Conservation (phyloP, 345 rosid species). For the Citrus sp. region DNA sequence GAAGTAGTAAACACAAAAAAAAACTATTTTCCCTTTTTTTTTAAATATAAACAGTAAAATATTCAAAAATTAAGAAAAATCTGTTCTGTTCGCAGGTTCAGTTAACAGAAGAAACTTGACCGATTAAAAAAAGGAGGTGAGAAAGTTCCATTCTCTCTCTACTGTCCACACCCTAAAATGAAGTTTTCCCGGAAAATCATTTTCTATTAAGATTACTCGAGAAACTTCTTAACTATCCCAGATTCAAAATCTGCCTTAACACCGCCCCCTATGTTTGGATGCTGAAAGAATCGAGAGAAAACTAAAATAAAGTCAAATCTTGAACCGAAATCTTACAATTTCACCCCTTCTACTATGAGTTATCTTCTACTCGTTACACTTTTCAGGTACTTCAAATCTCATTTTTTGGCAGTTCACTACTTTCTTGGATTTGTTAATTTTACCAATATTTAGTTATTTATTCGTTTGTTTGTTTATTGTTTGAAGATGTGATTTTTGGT, state of each 20-base stretch:
- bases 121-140: background rate
- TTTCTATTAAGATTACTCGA: background rate
- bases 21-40: too few relatives aligned
- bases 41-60: too few relatives aligned
- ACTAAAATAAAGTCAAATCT: conserved; percentile 19
- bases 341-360: conserved; percentile 6
- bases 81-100: background rate
- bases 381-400: conserved; percentile 18
- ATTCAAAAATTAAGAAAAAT: background rate
- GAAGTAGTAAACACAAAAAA: too few relatives aligned
- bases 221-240: background rate
- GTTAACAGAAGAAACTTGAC: background rate
- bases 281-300: conserved; percentile 19
- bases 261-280: conserved; percentile 23
- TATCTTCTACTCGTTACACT: background rate
- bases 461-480: background rate
- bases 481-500: conserved; percentile 10
- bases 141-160: background rate
- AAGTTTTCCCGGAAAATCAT: background rate
- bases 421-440: background rate
- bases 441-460: too few relatives aligned
- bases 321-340: background rate
- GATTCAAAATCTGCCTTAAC: background rate
- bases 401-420: background rate
- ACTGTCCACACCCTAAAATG: background rate